Evolutionary conservation across 2,329 filamentous ascomycete genomes (phyloP), one percentile per base, ranked within the genome.

Genomic region (Calonectria pauciramosa): DNA sequence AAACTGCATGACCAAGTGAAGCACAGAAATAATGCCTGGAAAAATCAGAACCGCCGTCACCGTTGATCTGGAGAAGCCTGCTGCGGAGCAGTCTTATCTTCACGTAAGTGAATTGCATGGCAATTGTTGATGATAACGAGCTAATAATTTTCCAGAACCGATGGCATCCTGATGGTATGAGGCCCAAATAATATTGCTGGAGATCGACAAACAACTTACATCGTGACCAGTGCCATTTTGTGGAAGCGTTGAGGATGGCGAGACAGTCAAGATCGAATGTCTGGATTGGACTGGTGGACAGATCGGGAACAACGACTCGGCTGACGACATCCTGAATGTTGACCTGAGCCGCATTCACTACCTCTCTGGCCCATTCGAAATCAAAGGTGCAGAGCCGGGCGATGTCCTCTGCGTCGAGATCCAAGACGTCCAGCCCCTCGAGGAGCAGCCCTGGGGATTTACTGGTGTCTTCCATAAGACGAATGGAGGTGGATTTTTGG

Each of bases 211-310:
- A 14, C 51, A 9, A n/a, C 7, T 20, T 28, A 71, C 54, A 70
- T 28, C 11, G 34, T 47, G 4, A 75, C 11, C 30, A 97, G 95
- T 98, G 67, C 96, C 96, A 0, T 91, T 90, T 71, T 90, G 89
- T 66, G 94, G 89, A 38, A 92, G 90, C 1, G 95, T 98, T 81
- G 93, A 94, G 80, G 93, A 96, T 81, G 93, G 93, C 36, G 96
- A 98, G 86, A 94, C 94, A 0, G 96, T 98, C 78, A 98, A 97
- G 86, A 98, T 98, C 78, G 95, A 98, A 88, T 98, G 96, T 81
- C 88, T 97, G 10, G 95, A 97, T 86, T 97, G 95, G 92, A 93
- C 92, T 7, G 92, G 92, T 28, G 96, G 96, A 2, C 96, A 98
- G 81, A 98, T 98, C 81, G 90, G 91, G 70, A 98, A 98, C 85